phyloP scores from a whole-genome alignment of 2,329 filamentous ascomycete genomes.

The Lecanicillium sp. region DNA sequence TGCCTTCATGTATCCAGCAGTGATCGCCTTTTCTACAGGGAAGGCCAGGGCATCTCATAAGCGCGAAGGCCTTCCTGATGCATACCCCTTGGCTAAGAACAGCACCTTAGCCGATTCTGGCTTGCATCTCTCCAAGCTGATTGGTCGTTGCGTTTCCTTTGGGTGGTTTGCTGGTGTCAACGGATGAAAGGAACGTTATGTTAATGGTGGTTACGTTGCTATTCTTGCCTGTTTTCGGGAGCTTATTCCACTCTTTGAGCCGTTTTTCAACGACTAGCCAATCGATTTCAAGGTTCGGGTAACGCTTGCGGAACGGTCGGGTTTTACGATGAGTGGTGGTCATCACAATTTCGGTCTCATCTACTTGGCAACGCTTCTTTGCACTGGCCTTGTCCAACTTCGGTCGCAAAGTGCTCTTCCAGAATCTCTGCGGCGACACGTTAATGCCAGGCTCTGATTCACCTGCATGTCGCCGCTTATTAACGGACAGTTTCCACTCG shows the following conservation, averaged over 20 bases:
- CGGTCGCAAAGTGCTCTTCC: slow-evolving; percentile 3
- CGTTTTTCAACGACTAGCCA: slow-evolving; percentile 6
- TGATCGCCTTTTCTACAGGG: slow-evolving; percentile 9
- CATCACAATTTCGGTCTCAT: slow-evolving; percentile 7
- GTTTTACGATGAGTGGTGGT: slow-evolving; percentile 2
- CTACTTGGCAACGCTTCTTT: slow-evolving; percentile 8
- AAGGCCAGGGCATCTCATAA: slow-evolving; percentile 8
- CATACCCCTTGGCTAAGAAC: slow-evolving; percentile 8
- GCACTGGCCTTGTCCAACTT: slow-evolving; percentile 2
- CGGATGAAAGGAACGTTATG: slow-evolving; percentile 6
- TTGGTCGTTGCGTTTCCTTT: slow-evolving; percentile 7
- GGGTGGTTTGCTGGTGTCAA: slow-evolving; percentile 5
- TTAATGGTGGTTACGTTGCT: slow-evolving; percentile 6
- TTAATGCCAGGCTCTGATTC: slow-evolving; percentile 5
- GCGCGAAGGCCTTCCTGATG: slow-evolving; percentile 6
- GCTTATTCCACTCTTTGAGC: slow-evolving; percentile 8
- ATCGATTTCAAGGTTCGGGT: slow-evolving; percentile 5
- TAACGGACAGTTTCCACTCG: slow-evolving; percentile 6
- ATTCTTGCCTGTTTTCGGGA: slow-evolving; percentile 7
- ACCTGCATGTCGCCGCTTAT: slow-evolving; percentile 3
- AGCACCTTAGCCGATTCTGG: slow-evolving; percentile 6
- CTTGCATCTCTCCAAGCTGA: slow-evolving; percentile 8
- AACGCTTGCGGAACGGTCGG: background rate
- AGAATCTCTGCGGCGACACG: slow-evolving; percentile 4
- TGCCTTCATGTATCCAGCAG: slow-evolving; percentile 7